phyloP scores from a whole-genome alignment of 2,329 filamentous ascomycete genomes.

The Hypomyces perniciosus region DNA sequence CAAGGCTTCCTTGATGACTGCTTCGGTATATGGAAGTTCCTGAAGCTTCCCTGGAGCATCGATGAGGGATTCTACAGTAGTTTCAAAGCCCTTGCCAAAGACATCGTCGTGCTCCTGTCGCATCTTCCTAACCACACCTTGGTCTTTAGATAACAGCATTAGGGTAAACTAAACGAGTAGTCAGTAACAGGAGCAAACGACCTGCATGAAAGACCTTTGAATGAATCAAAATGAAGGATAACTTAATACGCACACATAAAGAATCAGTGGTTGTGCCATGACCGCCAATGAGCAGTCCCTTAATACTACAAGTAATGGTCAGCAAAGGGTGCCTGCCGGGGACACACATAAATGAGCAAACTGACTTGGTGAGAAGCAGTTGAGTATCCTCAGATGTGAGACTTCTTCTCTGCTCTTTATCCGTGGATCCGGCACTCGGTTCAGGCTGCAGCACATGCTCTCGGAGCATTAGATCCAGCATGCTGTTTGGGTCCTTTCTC shows the following conservation, averaged over 20 bases:
- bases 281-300: conserved; percentile 22
- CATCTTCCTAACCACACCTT: conserved; percentile 19
- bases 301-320: conserved; percentile 14
- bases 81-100: conserved; percentile 22
- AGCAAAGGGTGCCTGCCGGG: background rate
- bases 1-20: conserved; percentile 50
- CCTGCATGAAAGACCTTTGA: background rate
- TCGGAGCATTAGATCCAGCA: conserved; percentile 20
- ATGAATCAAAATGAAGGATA: background rate
- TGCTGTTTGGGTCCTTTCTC: conserved; percentile 15
- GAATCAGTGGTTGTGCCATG: conserved; percentile 22
- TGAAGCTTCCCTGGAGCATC: conserved; percentile 40
- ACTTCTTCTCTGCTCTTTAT: conserved; percentile 1
- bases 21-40: conserved; percentile 44
- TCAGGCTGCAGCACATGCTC: conserved; percentile 9
- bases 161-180: conserved; percentile 4
- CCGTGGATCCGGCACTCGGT: background rate
- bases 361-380: conserved; percentile 17
- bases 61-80: conserved; percentile 29
- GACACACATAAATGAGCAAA: background rate
- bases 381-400: conserved; percentile 8
- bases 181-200: too few relatives aligned
- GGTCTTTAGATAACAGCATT: conserved; percentile 19
- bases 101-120: conserved; percentile 25
- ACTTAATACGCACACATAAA: conserved; percentile 8